Base-by-base conservation (phyloP, 208 protist genomes). In the Trypanosomatidae sp. region DNA sequence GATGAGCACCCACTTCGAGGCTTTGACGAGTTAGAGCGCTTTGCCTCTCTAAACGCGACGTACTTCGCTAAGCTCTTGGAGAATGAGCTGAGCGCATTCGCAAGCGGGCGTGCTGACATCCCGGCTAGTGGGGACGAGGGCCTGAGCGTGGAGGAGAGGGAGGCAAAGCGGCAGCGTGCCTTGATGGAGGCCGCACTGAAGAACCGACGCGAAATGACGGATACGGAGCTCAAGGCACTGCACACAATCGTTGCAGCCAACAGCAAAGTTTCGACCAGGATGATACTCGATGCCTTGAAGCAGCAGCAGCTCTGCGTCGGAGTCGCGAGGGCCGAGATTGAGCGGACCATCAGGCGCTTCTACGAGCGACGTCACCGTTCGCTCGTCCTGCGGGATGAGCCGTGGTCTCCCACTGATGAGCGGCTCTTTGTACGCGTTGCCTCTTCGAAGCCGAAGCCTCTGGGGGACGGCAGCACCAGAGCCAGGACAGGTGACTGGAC, bases 341-440 rank as follows among this genome's bases (percentile, higher is more conserved):
- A 66, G 47, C 81, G 92, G 13, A 91, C 88, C 7, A 76, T 96
- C 67, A 89, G 86, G 53, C 88, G 92, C 15, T 91, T 86, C 72
- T 96, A 94, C 76, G 90, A 95, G 44, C 73, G 83, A 6, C 82
- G 81, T 19, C 90, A 91, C 58, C 80, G 85, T 17, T 84, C 77
- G 22, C 71, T 94, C 17, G 70, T 93, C 15, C 84, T 79, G 15
- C 87, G 92, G 17, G 69, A 58, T 28, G 77, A 76, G 62, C 90
- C 92, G 43, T 94, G 89, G 90, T 59, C 76, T 1, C 73, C 82
- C 25, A 90, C 84, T 30, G 92, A 96, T 77, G 88, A 90, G 36
- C 80, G 92, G 8, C 81, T 96, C 9, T 96, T 93, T 39, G 69
- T 71, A 58, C 58, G 49, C 15, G 56, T 49, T 28, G 4, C 71